Conservation (phyloP, 2,329 filamentous ascomycete genomes). For the Stagonosporopsis cucurbitacearum region DNA sequence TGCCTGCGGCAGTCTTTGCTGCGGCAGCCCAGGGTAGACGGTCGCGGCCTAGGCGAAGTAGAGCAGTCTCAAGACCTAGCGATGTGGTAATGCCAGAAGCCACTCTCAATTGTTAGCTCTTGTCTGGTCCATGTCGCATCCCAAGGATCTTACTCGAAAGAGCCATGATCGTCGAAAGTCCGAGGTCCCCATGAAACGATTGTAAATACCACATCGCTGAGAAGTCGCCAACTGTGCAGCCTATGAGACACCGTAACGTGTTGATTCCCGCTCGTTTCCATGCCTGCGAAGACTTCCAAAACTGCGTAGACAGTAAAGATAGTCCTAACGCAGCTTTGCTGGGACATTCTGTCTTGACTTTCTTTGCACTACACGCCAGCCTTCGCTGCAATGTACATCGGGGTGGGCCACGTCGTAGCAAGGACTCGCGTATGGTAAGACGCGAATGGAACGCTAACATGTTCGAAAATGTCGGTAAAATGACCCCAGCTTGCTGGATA, state of each 20-base stretch:
- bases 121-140: not conserved
- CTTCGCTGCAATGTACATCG: not conserved
- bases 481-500: not conserved
- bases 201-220: constrained; percentile 64
- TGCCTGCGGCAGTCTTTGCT: constrained; percentile 61
- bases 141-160: constrained; percentile 49
- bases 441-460: not conserved
- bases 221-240: constrained; percentile 64
- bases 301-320: constrained; percentile 21
- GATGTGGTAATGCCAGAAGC: constrained; percentile 60
- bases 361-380: constrained; percentile 1
- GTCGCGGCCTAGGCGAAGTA: constrained; percentile 59
- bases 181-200: constrained; percentile 54
- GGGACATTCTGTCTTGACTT: not conserved
- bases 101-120: constrained; percentile 50
- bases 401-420: not conserved
- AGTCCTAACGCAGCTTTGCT: constrained; percentile 3
- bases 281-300: constrained; percentile 47
- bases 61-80: constrained; percentile 59
- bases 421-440: not conserved
- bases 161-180: constrained; percentile 59
- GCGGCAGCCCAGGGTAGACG: constrained; percentile 56
- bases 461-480: not conserved
- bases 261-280: constrained; percentile 63
- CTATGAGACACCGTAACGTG: constrained; percentile 62